Evolutionary conservation across 306 rosid species (phyloP).

Genomic region (Benincasa hispida): DNA sequence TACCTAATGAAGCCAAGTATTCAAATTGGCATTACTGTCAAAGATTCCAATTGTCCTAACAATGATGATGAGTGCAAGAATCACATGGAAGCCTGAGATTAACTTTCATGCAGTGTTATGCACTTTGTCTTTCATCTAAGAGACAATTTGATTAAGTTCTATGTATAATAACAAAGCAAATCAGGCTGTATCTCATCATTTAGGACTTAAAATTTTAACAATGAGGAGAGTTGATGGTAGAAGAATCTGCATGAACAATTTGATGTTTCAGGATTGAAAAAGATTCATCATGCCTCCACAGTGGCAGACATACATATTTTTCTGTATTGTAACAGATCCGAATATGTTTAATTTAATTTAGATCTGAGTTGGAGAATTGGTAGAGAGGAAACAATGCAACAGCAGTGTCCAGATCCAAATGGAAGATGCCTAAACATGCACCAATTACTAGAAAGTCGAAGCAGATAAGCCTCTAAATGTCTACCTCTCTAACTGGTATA

Average conservation of each 20-base stretch:
- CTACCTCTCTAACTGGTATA: background rate
- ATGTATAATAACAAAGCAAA: background rate
- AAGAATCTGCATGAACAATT: background rate
- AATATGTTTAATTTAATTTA: no score
- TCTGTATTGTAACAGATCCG: no score
- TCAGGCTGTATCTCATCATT: background rate
- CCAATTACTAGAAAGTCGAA: background rate
- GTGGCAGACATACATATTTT: background rate
- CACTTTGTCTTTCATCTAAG: background rate
- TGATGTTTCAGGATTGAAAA: background rate
- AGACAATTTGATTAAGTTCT: background rate
- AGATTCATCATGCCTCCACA: background rate
- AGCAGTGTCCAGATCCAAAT: background rate
- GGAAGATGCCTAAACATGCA: background rate
- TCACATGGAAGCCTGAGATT: background rate
- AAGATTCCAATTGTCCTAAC: background rate
- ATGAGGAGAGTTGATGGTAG: background rate
- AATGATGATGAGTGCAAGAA: background rate
- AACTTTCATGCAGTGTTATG: background rate
- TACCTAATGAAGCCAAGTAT: background rate
- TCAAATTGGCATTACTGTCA: background rate
- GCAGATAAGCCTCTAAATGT: background rate
- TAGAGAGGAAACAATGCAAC: background rate
- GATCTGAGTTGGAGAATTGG: background rate
- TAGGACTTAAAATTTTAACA: background rate